Evolutionary conservation across 306 rosid species (phyloP).

Genomic region (Elaeagnus macrophylla): DNA sequence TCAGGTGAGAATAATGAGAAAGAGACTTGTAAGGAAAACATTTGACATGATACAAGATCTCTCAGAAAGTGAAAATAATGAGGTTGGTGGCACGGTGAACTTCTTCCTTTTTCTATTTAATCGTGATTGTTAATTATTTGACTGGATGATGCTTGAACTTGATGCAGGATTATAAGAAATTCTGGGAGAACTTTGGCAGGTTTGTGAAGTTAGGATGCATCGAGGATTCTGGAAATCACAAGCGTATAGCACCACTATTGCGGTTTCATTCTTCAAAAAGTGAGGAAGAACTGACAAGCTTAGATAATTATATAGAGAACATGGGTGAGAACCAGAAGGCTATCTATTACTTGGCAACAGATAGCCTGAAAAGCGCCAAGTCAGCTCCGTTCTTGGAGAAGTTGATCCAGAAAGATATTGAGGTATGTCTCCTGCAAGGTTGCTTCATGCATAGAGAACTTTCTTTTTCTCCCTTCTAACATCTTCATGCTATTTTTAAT

Average conservation of each 20-base stretch:
- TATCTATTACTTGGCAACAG: constrained; percentile 88
- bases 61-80: constrained; percentile 79
- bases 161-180: constrained; percentile 85
- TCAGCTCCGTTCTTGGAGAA: constrained; percentile 94
- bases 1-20: constrained; percentile 98
- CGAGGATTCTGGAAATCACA: constrained; percentile 93
- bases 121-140: constrained; percentile 14
- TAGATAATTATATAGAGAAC: constrained; percentile 88
- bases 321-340: constrained; percentile 94
- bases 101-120: constrained; percentile 6
- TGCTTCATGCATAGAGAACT: neutral
- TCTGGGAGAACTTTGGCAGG: constrained; percentile 99
- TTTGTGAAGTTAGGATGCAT: constrained; percentile 80
- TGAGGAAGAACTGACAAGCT: constrained; percentile 76
- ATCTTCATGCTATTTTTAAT: neutral
- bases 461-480: neutral
- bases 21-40: constrained; percentile 91
- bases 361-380: constrained; percentile 95
- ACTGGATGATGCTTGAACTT: constrained; percentile 7
- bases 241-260: constrained; percentile 83
- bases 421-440: constrained; percentile 39
- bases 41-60: constrained; percentile 98
- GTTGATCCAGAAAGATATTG: constrained; percentile 81
- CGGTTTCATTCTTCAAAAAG: constrained; percentile 89
- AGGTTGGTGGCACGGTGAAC: constrained; percentile 39